Base-by-base conservation (phyloP, 768 basidiomycete species). In the Russula sp. region DNA sequence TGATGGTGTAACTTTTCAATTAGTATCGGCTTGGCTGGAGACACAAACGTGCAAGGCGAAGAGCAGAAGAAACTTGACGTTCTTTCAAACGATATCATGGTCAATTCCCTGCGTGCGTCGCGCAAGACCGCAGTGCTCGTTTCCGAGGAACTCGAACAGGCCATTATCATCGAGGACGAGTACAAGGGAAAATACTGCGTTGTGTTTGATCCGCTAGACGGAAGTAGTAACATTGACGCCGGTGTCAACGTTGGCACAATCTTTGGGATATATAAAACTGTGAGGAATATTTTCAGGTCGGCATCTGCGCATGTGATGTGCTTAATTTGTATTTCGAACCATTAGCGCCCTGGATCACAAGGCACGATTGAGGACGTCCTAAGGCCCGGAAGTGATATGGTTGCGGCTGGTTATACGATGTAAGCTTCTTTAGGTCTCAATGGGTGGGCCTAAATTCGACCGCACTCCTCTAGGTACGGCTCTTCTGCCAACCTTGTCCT, bases 21-120 rank as follows among this genome's bases (percentile, higher is more conserved):
- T 72, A 96, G 94, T n/a, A 89, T 99, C 69, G 97, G 97, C 36
- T 82, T 96, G 24, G 97, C 97, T 18, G 97, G 97, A 18, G 94
- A 95, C 73, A 91, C 91, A 30, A 99, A 99, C 73, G 89, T 95
- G 9, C 93, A 95, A 76, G 97, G 97, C 24, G 97, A 98, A 75
- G 97, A 98, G 73, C 97, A 99, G 82, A 99, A 99, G 83, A 99
- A 99, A 78, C 83, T 99, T 59, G 95, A 97, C 72, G 88, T 97
- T n/a, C 80, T 97, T 36, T 90, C 94, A 16, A 98, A 99, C 75
- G 95, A 99, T 75, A 99, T 99, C 82, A 98, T 99, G 97, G 84
- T 98, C 71, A 98, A 98, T 72, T 89, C 95, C 53, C 84, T 99
- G 38, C 85, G 92, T 48, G 95, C 95, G 3, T 95, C 92, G n/a